phyloP scores from a whole-genome alignment of 768 basidiomycete species.

The Podaxis sp. region DNA sequence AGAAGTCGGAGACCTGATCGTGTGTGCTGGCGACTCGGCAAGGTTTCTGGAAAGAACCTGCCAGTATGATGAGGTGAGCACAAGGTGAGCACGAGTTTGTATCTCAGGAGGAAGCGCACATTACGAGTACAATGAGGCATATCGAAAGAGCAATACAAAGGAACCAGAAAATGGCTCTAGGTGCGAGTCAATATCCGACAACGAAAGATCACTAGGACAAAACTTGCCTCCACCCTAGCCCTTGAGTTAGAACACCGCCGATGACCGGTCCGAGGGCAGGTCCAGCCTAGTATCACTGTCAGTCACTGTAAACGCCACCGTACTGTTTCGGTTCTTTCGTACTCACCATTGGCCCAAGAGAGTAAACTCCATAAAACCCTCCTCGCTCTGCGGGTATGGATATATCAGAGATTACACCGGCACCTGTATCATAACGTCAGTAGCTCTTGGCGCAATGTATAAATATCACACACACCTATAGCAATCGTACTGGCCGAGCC shows the following conservation, averaged over 20 bases:
- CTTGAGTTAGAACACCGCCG: constrained; percentile 55
- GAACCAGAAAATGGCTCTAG: constrained; percentile 64
- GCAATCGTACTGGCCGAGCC: constrained; percentile 81
- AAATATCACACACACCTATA: constrained; percentile 37
- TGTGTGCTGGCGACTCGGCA: constrained; percentile 19
- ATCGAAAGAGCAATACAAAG: constrained; percentile 45
- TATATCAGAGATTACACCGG: constrained; percentile 79
- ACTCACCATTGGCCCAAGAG: constrained; percentile 56
- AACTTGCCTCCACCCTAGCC: constrained; percentile 61
- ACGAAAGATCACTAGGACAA: background rate
- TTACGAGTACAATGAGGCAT: constrained; percentile 45
- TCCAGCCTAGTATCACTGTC: constrained; percentile 34
- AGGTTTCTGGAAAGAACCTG: constrained; percentile 50
- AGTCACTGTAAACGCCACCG: background rate
- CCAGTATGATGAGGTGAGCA: constrained; percentile 22
- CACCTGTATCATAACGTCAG: constrained; percentile 35
- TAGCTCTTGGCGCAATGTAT: constrained; percentile 6
- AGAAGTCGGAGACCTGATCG: background rate
- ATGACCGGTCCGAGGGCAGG: constrained; percentile 62
- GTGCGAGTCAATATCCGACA: background rate
- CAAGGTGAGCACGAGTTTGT: background rate
- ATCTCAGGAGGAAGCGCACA: constrained; percentile 31
- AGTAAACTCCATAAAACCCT: constrained; percentile 67
- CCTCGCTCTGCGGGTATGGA: constrained; percentile 71
- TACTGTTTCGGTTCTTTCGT: background rate